These are phyloP conservation scores for Colletotrichum simmondsii DNA, from an alignment of 2,329 filamentous ascomycete genomes.

Conservation along the genomic window DNA sequence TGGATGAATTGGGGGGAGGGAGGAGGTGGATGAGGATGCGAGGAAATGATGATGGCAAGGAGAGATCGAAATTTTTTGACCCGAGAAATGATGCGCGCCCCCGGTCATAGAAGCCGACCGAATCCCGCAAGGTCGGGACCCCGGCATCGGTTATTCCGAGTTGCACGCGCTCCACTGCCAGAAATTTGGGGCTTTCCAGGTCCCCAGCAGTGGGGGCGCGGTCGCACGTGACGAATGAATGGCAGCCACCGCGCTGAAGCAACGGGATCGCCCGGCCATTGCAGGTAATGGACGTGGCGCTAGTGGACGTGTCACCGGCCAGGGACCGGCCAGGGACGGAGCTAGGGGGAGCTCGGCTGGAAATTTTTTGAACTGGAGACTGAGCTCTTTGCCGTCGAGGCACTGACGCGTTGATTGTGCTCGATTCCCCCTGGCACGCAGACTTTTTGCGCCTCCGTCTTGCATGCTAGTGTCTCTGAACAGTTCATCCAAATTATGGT, in stretches of 20 bases:
- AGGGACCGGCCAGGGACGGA: conserved; percentile 15
- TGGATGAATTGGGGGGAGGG: conserved; percentile 27
- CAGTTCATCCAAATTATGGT: not conserved
- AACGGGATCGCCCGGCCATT: conserved; percentile 15
- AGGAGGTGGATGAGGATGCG: conserved; percentile 15
- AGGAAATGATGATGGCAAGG: conserved; percentile 37
- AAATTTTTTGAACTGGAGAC: not conserved
- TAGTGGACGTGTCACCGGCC: conserved; percentile 1
- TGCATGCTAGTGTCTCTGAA: not conserved
- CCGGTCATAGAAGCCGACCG: conserved; percentile 55
- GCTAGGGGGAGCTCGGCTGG: conserved; percentile 14
- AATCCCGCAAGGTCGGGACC: conserved; percentile 46
- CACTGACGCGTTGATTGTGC: not conserved
- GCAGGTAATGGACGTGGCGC: conserved; percentile 3
- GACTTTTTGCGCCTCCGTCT: not conserved
- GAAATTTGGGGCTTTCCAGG: not conserved
- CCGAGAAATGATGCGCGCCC: conserved; percentile 45
- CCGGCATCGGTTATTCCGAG: conserved; percentile 30
- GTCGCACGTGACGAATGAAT: conserved; percentile 17
- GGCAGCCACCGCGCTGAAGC: conserved; percentile 1
- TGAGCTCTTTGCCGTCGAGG: not conserved
- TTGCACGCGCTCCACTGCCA: not conserved
- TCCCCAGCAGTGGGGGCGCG: not conserved
- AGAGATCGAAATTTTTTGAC: conserved; percentile 50
- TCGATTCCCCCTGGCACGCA: not conserved